Evolutionary conservation across 2,329 filamentous ascomycete species (phyloP).

Genomic region (Pseudogymnoascus verrucosus): DNA sequence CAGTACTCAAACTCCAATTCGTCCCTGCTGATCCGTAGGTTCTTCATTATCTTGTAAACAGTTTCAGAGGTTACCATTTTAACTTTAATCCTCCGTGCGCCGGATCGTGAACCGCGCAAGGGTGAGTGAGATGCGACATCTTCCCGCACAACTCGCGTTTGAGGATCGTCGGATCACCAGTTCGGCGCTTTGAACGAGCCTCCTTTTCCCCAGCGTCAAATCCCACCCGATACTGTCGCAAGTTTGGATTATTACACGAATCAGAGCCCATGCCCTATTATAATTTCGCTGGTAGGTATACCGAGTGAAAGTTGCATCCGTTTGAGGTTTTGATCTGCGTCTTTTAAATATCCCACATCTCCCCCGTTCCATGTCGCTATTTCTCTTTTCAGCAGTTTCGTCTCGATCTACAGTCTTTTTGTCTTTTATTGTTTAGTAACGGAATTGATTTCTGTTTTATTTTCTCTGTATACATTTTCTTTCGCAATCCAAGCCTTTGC

Average conservation of each 20-base stretch:
- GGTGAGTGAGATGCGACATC: neutral
- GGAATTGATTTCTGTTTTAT: constrained; percentile 4
- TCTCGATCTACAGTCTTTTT: neutral
- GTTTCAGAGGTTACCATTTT: neutral
- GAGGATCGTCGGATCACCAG: constrained; percentile 1
- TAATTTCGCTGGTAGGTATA: neutral
- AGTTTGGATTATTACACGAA: constrained; percentile 8
- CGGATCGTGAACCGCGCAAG: neutral
- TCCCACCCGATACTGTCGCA: neutral
- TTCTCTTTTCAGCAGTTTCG: neutral
- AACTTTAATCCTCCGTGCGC: neutral
- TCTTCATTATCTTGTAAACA: neutral
- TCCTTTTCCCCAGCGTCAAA: neutral
- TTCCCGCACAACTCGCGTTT: neutral
- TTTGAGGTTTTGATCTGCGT: neutral
- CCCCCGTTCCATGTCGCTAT: neutral
- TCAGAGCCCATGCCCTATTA: neutral
- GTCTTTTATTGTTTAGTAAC: neutral
- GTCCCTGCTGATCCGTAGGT: neutral
- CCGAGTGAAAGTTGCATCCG: neutral
- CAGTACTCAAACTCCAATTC: neutral
- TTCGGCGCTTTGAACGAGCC: neutral
- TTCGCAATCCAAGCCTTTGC: neutral
- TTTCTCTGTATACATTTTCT: neutral
- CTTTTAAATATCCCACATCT: neutral